Percentiles rank a stretch among this genome's conserved stretches.
These are phyloP conservation scores for Xerocomellus intermedius DNA, from an alignment of 768 basidiomycete species.

Conservation along the genomic window DNA sequence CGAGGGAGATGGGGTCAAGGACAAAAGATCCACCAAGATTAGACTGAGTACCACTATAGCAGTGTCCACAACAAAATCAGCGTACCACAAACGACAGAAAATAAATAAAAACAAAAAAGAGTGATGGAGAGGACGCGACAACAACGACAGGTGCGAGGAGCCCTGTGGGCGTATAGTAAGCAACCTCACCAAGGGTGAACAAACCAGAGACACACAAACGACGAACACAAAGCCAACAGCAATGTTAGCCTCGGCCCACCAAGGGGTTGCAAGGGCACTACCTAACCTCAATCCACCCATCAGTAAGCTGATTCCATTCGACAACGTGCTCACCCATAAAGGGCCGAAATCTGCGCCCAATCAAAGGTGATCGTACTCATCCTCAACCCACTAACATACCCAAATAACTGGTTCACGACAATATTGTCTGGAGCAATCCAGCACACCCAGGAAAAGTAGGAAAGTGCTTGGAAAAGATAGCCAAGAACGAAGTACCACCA, in stretches of 20 bases:
- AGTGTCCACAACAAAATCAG: too few relatives aligned
- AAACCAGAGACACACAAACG: conserved; percentile 48
- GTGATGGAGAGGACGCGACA: too few relatives aligned
- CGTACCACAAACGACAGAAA: too few relatives aligned
- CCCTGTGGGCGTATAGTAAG: conserved; percentile 44
- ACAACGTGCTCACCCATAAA: conserved; percentile 23
- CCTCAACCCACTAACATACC: conserved; percentile 51
- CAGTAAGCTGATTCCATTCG: not conserved
- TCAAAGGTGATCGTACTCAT: conserved; percentile 82
- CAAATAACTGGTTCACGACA: conserved; percentile 73
- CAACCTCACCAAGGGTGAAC: conserved; percentile 52
- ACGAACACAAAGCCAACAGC: conserved; percentile 61
- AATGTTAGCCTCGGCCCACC: conserved; percentile 81
- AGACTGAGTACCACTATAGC: too few relatives aligned
- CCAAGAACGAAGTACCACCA: conserved; percentile 65
- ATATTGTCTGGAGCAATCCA: conserved; percentile 74
- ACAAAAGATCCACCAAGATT: too few relatives aligned
- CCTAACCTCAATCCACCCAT: conserved; percentile 6
- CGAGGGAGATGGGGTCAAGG: too few relatives aligned
- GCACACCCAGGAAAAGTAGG: conserved; percentile 58
- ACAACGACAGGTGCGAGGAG: conserved; percentile 64
- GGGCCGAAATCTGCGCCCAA: conserved; percentile 69
- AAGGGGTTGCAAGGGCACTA: conserved; percentile 70
- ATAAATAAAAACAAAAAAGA: too few relatives aligned
- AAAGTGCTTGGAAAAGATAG: conserved; percentile 66